A percentile compares a stretch with the other conserved stretches of the same genome.
phyloP scores from a whole-genome alignment of 805 yeast genomes.

The Sugiyamaella boreocaroliniensis region DNA sequence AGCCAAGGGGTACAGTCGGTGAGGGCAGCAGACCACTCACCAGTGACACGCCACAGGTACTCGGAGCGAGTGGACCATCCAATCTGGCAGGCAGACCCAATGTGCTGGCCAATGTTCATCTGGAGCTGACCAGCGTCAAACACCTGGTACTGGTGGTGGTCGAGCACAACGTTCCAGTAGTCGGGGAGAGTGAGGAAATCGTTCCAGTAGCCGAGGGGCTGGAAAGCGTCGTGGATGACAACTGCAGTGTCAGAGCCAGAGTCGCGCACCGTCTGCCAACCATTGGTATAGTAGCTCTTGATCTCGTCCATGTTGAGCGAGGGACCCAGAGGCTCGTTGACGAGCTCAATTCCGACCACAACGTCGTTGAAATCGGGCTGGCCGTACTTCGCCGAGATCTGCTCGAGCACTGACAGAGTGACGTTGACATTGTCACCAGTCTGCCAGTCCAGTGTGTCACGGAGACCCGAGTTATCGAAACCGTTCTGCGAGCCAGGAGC shows the following conservation, averaged over 20 bases:
- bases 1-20: conserved; percentile 88
- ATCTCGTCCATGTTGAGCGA: conserved; percentile 52
- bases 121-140: conserved; percentile 59
- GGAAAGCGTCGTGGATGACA: conserved; percentile 79
- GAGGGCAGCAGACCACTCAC: conserved; percentile 89
- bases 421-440: conserved; percentile 43
- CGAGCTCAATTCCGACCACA: conserved; percentile 73
- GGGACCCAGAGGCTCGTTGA: conserved; percentile 87
- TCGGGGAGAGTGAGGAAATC: conserved; percentile 39
- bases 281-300: conserved; percentile 52
- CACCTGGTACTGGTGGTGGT: conserved; percentile 89
- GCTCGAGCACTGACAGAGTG: conserved; percentile 50
- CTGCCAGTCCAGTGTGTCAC: conserved; percentile 55
- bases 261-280: conserved; percentile 58
- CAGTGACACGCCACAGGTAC: conserved; percentile 68
- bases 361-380: conserved; percentile 55
- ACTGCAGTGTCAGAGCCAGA: conserved; percentile 46
- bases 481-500: conserved; percentile 98
- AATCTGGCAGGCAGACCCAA: conserved; percentile 48
- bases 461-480: conserved; percentile 84
- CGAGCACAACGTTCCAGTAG: conserved; percentile 66
- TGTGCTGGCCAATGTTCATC: conserved; percentile 54
- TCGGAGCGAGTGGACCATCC: conserved; percentile 42
- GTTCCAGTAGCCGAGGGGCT: conserved; percentile 56
- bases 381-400: conserved; percentile 60